phyloP scores from a whole-genome alignment of 345 rosid genomes.

The Corchorus capsularis region DNA sequence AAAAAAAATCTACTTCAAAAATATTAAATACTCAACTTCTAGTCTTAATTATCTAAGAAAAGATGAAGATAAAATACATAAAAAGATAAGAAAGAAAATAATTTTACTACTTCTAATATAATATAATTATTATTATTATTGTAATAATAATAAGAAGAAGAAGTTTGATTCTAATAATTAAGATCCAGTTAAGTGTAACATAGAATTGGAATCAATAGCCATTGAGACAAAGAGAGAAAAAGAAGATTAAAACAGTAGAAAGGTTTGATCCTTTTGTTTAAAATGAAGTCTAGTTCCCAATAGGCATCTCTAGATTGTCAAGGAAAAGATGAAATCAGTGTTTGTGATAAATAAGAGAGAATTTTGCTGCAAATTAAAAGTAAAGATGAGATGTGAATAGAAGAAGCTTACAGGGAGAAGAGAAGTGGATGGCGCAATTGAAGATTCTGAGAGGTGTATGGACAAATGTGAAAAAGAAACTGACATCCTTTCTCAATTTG shows the following conservation, averaged over 20 bases:
- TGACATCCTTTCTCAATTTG: constrained; percentile 23
- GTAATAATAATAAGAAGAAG: too few relatives aligned
- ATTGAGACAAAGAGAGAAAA: neutral
- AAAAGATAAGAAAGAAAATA: too few relatives aligned
- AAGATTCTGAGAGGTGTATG: constrained; percentile 19
- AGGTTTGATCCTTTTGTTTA: neutral
- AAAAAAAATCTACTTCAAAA: too few relatives aligned
- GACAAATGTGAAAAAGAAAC: constrained; percentile 29
- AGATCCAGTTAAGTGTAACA: neutral
- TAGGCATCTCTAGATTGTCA: constrained; percentile 1
- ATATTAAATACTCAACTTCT: too few relatives aligned
- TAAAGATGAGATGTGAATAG: too few relatives aligned
- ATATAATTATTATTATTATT: too few relatives aligned
- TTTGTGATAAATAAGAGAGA: neutral
- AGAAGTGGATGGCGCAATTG: constrained; percentile 4
- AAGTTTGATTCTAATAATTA: too few relatives aligned
- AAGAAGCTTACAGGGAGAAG: constrained; percentile 30
- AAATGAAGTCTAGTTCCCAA: neutral
- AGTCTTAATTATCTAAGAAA: too few relatives aligned
- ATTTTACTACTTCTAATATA: too few relatives aligned
- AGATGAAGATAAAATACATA: too few relatives aligned
- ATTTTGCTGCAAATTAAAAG: too few relatives aligned
- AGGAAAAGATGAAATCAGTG: neutral
- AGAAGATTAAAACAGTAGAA: neutral
- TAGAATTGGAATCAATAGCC: neutral